A percentile compares a stretch with the other conserved stretches of the same genome.
phyloP scores from a whole-genome alignment of 495 filamentous ascomycete species.

The Daldinia caldariorum region DNA sequence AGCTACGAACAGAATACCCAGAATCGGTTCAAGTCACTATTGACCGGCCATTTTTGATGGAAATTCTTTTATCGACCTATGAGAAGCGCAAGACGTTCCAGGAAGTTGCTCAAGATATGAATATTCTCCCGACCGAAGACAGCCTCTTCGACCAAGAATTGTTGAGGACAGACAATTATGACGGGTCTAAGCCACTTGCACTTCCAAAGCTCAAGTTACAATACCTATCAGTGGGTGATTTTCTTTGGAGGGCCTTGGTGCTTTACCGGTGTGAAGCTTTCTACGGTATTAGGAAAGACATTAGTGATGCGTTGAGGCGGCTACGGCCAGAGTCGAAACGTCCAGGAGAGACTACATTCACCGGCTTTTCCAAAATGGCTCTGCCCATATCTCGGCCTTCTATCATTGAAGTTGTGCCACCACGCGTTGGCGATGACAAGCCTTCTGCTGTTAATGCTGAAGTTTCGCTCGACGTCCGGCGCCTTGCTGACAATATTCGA shows the following conservation, averaged over 20 bases:
- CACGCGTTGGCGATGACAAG: conserved; percentile 83
- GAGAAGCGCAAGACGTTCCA: conserved; percentile 86
- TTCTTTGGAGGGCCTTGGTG: conserved; percentile 91
- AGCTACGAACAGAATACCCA: conserved; percentile 82
- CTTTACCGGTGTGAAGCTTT: conserved; percentile 92
- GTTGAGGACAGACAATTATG: conserved; percentile 85
- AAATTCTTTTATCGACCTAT: conserved; percentile 78
- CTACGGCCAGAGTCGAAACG: conserved; percentile 74
- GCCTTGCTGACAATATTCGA: conserved; percentile 75
- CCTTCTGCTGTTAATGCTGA: conserved; percentile 90
- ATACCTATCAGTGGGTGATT: conserved; percentile 94
- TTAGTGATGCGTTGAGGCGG: conserved; percentile 82
- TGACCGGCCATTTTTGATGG: conserved; percentile 75
- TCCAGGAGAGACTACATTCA: conserved; percentile 73
- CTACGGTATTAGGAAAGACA: conserved; percentile 90
- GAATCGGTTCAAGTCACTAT: conserved; percentile 68
- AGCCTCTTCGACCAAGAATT: conserved; percentile 87
- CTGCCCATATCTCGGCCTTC: conserved; percentile 86
- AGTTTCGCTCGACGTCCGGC: conserved; percentile 85
- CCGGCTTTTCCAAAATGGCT: conserved; percentile 92
- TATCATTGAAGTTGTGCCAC: conserved; percentile 84
- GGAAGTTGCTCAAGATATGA: conserved; percentile 74
- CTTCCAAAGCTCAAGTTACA: conserved; percentile 96
- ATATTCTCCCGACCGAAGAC: conserved; percentile 82
- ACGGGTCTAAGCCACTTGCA: conserved; percentile 87